Evolutionary conservation across 495 filamentous ascomycete genomes (phyloP).

Genomic region (Penicillium paradoxum): DNA sequence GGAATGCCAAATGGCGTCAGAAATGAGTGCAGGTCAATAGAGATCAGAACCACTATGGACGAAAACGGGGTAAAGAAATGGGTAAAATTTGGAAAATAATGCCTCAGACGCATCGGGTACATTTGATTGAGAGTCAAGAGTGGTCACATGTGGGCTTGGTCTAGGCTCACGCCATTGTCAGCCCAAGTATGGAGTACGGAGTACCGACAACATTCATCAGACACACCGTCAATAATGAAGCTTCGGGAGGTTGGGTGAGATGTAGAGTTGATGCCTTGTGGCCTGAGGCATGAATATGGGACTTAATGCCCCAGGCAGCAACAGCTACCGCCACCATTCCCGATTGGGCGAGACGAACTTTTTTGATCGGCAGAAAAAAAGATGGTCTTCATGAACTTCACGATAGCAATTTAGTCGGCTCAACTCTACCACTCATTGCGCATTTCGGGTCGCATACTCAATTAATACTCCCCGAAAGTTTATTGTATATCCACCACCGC

Average conservation of each 20-base stretch:
- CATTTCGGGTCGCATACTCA: neutral
- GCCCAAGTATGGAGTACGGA: too few species aligned
- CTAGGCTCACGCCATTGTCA: too few species aligned
- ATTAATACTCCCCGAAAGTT: neutral
- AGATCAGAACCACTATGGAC: too few species aligned
- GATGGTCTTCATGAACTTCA: slow-evolving; percentile 20
- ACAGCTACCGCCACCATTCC: slow-evolving; percentile 21
- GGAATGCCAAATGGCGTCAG: too few species aligned
- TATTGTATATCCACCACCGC: slow-evolving; percentile 3
- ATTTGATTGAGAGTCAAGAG: too few species aligned
- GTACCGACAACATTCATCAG: too few species aligned
- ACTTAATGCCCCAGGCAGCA: slow-evolving; percentile 13
- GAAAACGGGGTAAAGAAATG: too few species aligned
- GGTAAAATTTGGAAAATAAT: too few species aligned
- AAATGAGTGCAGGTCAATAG: too few species aligned
- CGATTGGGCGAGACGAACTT: slow-evolving; percentile 21
- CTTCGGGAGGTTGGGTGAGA: too few species aligned
- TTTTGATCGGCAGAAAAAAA: slow-evolving; percentile 34
- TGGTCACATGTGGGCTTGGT: too few species aligned
- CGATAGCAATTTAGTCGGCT: slow-evolving; percentile 7
- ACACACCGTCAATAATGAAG: neutral
- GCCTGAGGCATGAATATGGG: neutral
- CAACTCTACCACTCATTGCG: neutral
- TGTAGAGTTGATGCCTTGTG: neutral
- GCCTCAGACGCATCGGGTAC: too few species aligned